phyloP scores from a whole-genome alignment of 2,329 filamentous ascomycete genomes.

The Alternaria gaisen region DNA sequence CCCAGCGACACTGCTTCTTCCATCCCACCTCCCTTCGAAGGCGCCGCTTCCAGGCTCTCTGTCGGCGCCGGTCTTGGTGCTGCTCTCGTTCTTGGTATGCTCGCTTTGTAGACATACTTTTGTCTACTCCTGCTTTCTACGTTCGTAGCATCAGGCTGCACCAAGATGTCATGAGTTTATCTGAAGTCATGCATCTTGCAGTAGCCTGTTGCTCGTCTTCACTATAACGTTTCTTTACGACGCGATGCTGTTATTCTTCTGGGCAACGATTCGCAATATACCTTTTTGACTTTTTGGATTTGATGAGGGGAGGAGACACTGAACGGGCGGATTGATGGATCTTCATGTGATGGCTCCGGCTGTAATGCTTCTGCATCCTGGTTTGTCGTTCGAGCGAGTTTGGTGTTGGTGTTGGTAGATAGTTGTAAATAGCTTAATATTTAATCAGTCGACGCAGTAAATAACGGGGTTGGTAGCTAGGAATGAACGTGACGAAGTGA shows the following conservation, averaged over 20 bases:
- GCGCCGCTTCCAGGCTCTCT: constrained; percentile 47
- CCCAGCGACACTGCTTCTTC: constrained; percentile 16
- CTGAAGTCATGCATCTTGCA: not conserved
- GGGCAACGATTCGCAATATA: constrained; percentile 28
- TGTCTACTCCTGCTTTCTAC: not conserved
- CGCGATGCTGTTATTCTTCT: constrained; percentile 44
- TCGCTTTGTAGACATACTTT: constrained; percentile 48
- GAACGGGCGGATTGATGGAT: constrained; percentile 7
- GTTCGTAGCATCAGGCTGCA: not conserved
- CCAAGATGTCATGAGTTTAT: not conserved
- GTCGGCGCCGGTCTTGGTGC: constrained; percentile 52
- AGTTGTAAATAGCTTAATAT: constrained; percentile 12
- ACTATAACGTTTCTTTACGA: constrained; percentile 40
- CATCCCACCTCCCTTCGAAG: constrained; percentile 21
- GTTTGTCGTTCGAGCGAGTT: not conserved
- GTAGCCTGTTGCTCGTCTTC: constrained; percentile 9
- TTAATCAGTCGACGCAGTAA: constrained; percentile 6
- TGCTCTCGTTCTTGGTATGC: constrained; percentile 53
- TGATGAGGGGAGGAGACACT: constrained; percentile 10
- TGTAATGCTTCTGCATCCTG: constrained; percentile 27
- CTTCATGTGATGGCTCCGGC: constrained; percentile 18
- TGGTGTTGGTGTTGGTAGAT: constrained; percentile 7
- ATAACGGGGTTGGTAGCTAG: not conserved
- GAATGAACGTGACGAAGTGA: not conserved
- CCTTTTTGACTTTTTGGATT: constrained; percentile 17